phyloP scores from a whole-genome alignment of 352 stramenopile species.

The Phytophthora rubi region DNA sequence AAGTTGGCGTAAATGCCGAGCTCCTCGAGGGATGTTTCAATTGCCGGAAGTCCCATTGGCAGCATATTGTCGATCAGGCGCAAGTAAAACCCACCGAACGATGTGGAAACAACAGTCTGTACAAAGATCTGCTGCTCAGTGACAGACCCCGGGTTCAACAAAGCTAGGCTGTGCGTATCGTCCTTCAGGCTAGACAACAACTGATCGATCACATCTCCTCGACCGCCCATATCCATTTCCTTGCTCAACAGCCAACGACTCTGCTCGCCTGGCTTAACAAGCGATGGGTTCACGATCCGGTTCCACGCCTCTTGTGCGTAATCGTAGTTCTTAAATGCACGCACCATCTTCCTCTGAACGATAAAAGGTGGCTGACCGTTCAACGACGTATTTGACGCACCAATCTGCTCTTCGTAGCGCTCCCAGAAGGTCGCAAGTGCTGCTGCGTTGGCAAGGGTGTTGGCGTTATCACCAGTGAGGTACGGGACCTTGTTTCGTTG shows the following conservation, averaged over 20 bases:
- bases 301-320: slow-evolving; percentile 89
- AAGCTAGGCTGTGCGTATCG: slow-evolving; percentile 35
- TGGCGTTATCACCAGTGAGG: slow-evolving; percentile 43
- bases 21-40: slow-evolving; percentile 85
- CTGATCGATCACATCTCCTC: slow-evolving; percentile 79
- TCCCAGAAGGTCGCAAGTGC: slow-evolving; percentile 76
- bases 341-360: slow-evolving; percentile 90
- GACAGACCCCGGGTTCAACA: slow-evolving; percentile 23
- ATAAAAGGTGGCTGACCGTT: slow-evolving; percentile 58
- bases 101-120: slow-evolving; percentile 78
- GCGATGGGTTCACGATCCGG: slow-evolving; percentile 75
- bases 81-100: slow-evolving; percentile 89
- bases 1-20: slow-evolving; percentile 78
- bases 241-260: slow-evolving; percentile 80
- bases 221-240: slow-evolving; percentile 80
- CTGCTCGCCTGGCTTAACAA: slow-evolving; percentile 73
- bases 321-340: slow-evolving; percentile 85
- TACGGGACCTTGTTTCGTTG: slow-evolving; percentile 75
- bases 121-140: slow-evolving; percentile 68
- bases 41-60: slow-evolving; percentile 67
- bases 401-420: slow-evolving; percentile 73
- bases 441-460: slow-evolving; percentile 60
- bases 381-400: slow-evolving; percentile 60
- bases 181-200: slow-evolving; percentile 74
- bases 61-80: slow-evolving; percentile 87